Percentiles rank a stretch among this genome's conserved stretches.
Evolutionary conservation across 2,329 filamentous ascomycete species (phyloP).

Genomic region (Huntiella bhutanensis): DNA sequence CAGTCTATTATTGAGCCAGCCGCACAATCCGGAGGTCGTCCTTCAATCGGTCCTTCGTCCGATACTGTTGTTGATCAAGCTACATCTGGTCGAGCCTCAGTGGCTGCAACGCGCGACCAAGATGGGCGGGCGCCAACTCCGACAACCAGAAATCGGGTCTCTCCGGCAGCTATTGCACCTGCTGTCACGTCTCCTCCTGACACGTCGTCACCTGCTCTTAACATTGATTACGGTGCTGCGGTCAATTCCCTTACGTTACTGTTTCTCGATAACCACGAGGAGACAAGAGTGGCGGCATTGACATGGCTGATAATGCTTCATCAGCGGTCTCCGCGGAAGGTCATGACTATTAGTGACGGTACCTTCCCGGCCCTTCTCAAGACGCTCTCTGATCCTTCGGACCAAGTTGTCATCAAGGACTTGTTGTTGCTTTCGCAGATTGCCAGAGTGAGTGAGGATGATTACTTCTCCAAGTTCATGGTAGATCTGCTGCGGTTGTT

Average conservation of each 20-base stretch:
- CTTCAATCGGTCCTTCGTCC: neutral
- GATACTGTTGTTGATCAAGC: neutral
- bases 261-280: slow-evolving; percentile 92
- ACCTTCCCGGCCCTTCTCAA: slow-evolving; percentile 93
- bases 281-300: slow-evolving; percentile 78
- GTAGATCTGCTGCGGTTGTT: slow-evolving; percentile 88
- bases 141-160: neutral
- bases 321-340: slow-evolving; percentile 79
- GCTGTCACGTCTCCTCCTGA: slow-evolving; percentile 13
- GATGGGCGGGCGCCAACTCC: slow-evolving; percentile 8
- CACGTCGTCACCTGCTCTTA: slow-evolving; percentile 17
- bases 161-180: slow-evolving; percentile 17
- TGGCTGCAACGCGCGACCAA: neutral
- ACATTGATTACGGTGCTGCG: slow-evolving; percentile 89
- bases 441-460: slow-evolving; percentile 87
- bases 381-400: slow-evolving; percentile 84
- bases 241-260: slow-evolving; percentile 84
- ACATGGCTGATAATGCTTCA: slow-evolving; percentile 98
- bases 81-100: slow-evolving; percentile 3
- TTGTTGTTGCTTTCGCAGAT: slow-evolving; percentile 88
- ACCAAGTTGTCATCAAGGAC: slow-evolving; percentile 89
- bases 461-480: slow-evolving; percentile 97
- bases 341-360: slow-evolving; percentile 88
- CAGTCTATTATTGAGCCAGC: slow-evolving; percentile 66
- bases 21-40: neutral